Evolutionary conservation across 257 asterid species (phyloP).

Genomic region (Penstemon davidsonii): DNA sequence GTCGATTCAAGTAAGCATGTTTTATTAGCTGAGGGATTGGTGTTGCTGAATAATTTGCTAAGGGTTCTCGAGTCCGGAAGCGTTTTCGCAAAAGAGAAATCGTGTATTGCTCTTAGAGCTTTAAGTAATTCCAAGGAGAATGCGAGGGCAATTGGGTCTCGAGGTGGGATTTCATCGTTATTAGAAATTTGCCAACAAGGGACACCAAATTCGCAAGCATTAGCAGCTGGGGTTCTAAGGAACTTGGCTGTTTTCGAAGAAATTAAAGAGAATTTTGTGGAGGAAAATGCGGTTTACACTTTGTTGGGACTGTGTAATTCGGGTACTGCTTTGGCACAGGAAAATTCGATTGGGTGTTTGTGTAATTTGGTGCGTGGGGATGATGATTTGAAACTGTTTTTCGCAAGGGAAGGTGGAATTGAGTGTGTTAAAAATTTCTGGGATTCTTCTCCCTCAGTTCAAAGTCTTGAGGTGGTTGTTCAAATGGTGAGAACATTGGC

Average conservation of each 20-base stretch:
- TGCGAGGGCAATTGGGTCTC: slow-evolving; percentile 81
- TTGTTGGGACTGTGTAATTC: slow-evolving; percentile 57
- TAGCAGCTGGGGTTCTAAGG: slow-evolving; percentile 69
- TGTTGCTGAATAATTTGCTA: slow-evolving; percentile 57
- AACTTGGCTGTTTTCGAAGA: slow-evolving; percentile 59
- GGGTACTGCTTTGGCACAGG: slow-evolving; percentile 73
- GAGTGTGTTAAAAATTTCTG: slow-evolving; percentile 61
- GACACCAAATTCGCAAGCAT: slow-evolving; percentile 83
- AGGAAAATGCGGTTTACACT: slow-evolving; percentile 44
- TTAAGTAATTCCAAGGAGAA: slow-evolving; percentile 77
- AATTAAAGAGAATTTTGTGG: slow-evolving; percentile 60
- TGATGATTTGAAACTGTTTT: slow-evolving; percentile 52
- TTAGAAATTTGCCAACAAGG: slow-evolving; percentile 74
- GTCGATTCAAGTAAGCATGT: slow-evolving; percentile 67
- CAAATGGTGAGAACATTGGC: slow-evolving; percentile 60
- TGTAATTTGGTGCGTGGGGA: slow-evolving; percentile 55
- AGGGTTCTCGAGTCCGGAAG: slow-evolving; percentile 87
- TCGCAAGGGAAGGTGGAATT: slow-evolving; percentile 75
- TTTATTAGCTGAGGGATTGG: slow-evolving; percentile 66
- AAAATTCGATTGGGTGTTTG: slow-evolving; percentile 77
- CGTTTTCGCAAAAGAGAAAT: slow-evolving; percentile 74
- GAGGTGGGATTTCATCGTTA: slow-evolving; percentile 88
- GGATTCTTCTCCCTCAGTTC: slow-evolving; percentile 55
- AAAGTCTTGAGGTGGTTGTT: slow-evolving; percentile 59
- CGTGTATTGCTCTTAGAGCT: slow-evolving; percentile 63